phyloP scores from a whole-genome alignment of 352 stramenopile genomes.

The Globisporangium spinosum region DNA sequence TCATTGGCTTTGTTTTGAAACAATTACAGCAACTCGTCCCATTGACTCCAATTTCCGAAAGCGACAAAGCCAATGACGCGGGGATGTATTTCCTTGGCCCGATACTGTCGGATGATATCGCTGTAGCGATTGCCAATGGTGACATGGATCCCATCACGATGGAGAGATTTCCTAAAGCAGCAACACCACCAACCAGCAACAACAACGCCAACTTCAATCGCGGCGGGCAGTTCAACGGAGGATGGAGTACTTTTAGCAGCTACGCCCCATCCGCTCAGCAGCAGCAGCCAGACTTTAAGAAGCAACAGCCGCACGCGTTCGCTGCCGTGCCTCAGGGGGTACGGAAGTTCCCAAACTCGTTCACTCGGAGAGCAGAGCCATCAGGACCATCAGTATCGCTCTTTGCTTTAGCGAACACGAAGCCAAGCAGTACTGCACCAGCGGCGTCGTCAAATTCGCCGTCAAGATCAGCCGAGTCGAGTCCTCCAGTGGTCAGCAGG shows the following conservation, averaged over 20 bases:
- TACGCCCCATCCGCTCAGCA: background rate
- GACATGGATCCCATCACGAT: slow-evolving; percentile 74
- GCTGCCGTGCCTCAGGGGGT: background rate
- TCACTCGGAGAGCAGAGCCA: background rate
- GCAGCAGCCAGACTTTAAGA: background rate
- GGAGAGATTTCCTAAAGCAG: slow-evolving; percentile 30
- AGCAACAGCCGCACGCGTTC: background rate
- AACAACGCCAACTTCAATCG: background rate
- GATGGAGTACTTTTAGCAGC: background rate
- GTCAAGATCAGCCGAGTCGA: background rate
- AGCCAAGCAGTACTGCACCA: background rate
- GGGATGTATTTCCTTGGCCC: slow-evolving; percentile 67
- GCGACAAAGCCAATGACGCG: slow-evolving; percentile 25
- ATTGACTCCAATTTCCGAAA: slow-evolving; percentile 49
- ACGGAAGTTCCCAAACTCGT: slow-evolving; percentile 9
- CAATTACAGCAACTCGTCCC: slow-evolving; percentile 49
- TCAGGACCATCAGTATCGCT: background rate
- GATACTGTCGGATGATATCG: slow-evolving; percentile 38
- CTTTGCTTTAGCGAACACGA: background rate
- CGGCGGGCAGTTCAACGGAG: background rate
- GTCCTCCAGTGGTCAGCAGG: slow-evolving; percentile 17
- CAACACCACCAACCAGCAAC: background rate
- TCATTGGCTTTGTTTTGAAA: background rate
- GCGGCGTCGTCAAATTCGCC: background rate
- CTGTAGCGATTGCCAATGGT: slow-evolving; percentile 55